Conservation (phyloP, 495 filamentous ascomycete species). For the Penicillium paxilli region DNA sequence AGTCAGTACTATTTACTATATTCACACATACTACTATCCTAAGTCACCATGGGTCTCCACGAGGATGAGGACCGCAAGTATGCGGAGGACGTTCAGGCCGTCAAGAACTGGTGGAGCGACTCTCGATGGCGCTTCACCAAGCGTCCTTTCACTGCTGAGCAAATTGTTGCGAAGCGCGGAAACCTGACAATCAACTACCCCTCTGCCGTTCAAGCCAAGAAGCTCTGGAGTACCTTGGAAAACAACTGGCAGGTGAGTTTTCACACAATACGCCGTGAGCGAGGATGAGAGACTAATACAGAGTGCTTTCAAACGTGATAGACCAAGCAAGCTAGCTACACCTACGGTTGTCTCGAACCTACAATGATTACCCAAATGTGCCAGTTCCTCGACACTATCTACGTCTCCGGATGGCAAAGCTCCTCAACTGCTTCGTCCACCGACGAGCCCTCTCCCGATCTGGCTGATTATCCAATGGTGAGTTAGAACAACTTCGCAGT, state of each 20-base stretch:
- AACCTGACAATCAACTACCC: slow-evolving; percentile 90
- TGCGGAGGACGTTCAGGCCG: slow-evolving; percentile 75
- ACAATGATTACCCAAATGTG: slow-evolving; percentile 99
- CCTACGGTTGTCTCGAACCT: slow-evolving; percentile 95
- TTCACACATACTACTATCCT: slow-evolving; percentile 3
- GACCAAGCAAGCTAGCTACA: slow-evolving; percentile 84
- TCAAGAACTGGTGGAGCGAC: slow-evolving; percentile 93
- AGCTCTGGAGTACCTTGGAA: slow-evolving; percentile 91
- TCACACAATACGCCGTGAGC: not conserved
- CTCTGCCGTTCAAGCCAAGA: slow-evolving; percentile 84
- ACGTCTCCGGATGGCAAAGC: slow-evolving; percentile 98
- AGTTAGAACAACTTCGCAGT: no score
- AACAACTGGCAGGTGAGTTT: slow-evolving; percentile 70
- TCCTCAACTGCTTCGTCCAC: slow-evolving; percentile 92
- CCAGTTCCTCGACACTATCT: slow-evolving; percentile 97
- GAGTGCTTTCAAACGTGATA: slow-evolving; percentile 34
- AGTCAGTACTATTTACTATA: not conserved
- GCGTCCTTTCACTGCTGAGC: slow-evolving; percentile 91
- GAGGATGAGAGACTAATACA: not conserved
- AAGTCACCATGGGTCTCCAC: slow-evolving; percentile 49
- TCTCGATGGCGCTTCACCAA: slow-evolving; percentile 90
- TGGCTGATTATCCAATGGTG: slow-evolving; percentile 97
- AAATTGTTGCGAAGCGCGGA: slow-evolving; percentile 93
- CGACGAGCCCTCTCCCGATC: slow-evolving; percentile 95
- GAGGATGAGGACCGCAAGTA: slow-evolving; percentile 79